phyloP scores from a whole-genome alignment of 495 filamentous ascomycete species.

The Rusavskia elegans region DNA sequence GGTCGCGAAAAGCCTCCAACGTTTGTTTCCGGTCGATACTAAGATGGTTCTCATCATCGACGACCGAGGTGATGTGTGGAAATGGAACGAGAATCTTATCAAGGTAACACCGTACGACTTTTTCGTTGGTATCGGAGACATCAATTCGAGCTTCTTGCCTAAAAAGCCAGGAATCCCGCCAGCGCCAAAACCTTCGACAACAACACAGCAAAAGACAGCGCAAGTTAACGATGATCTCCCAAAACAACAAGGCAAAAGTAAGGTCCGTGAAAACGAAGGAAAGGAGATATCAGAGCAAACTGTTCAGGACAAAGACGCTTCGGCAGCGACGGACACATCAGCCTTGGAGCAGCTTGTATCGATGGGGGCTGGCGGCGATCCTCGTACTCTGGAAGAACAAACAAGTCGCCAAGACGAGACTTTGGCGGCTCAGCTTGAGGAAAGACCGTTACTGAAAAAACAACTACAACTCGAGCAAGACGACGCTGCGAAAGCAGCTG shows the following conservation, averaged over 20 bases:
- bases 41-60: conserved; percentile 99
- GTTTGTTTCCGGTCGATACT: conserved; percentile 89
- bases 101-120: conserved; percentile 94
- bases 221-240: conserved; percentile 1
- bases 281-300: conserved; percentile 11
- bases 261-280: conserved; percentile 20
- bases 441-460: conserved; percentile 70
- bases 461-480: conserved; percentile 79
- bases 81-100: conserved; percentile 83
- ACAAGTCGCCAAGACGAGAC: conserved; percentile 68
- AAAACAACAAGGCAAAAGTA: background rate
- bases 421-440: conserved; percentile 74
- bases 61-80: conserved; percentile 96
- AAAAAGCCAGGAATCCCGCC: conserved; percentile 52
- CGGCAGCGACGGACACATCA: conserved; percentile 21
- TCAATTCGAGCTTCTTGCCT: conserved; percentile 94
- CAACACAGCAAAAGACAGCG: background rate
- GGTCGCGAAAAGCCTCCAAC: conserved; percentile 73
- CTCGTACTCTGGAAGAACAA: conserved; percentile 54
- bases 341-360: conserved; percentile 59
- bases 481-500: conserved; percentile 34
- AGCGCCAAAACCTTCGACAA: conserved; percentile 2
- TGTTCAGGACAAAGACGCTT: conserved; percentile 6
- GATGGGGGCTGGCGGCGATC: conserved; percentile 61
- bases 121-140: conserved; percentile 94